Percentiles rank a stretch among this genome's conserved stretches.
These are phyloP conservation scores for Lepidium didymum DNA, from an alignment of 345 rosid species.

Conservation along the genomic window DNA sequence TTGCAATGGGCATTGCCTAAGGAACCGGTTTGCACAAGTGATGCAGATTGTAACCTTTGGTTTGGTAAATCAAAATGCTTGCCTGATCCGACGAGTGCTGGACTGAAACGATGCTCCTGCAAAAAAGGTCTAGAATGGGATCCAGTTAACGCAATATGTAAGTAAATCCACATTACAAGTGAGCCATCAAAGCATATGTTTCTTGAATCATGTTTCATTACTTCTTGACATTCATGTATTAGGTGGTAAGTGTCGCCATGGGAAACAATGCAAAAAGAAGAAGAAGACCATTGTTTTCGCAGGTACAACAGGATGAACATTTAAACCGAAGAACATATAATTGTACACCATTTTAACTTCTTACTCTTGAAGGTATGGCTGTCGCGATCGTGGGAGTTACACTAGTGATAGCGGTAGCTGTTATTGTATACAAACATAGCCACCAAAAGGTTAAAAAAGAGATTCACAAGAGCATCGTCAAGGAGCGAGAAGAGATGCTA, in stretches of 20 bases:
- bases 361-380: conserved; percentile 30
- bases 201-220: background rate
- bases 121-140: conserved; percentile 50
- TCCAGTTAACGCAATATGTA: conserved; percentile 39
- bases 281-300: conserved; percentile 38
- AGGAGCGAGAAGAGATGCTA: conserved; percentile 48
- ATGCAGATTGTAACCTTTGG: conserved; percentile 40
- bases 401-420: conserved; percentile 11
- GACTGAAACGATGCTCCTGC: conserved; percentile 43
- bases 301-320: conserved; percentile 24
- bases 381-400: conserved; percentile 31
- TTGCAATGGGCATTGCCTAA: conserved; percentile 50
- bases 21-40: conserved; percentile 44
- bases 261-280: conserved; percentile 40
- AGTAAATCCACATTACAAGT: conserved; percentile 12
- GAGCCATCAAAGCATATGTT: background rate
- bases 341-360: background rate
- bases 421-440: conserved; percentile 25
- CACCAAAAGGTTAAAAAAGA: conserved; percentile 21
- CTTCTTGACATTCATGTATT: conserved; percentile 4
- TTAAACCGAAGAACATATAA: background rate
- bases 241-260: conserved; percentile 43
- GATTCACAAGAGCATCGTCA: conserved; percentile 33
- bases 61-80: conserved; percentile 40
- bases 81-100: conserved; percentile 21